A percentile compares a stretch with the other conserved stretches of the same genome.
Conservation (phyloP, 495 filamentous ascomycete species). For the Hypoxylon intermedium region DNA sequence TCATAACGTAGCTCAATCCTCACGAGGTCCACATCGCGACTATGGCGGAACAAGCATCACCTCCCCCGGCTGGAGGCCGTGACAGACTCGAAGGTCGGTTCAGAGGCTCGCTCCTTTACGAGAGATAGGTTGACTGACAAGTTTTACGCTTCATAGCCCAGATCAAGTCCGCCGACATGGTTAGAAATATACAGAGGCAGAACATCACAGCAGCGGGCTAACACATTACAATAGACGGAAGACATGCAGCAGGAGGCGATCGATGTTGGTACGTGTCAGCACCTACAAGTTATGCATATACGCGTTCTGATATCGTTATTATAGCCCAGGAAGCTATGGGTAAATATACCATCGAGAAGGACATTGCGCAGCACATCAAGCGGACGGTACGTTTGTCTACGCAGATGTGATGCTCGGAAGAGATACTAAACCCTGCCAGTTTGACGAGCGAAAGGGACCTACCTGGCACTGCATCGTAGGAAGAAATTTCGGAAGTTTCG, state of each 20-base stretch:
- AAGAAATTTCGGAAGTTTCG: slow-evolving; percentile 98
- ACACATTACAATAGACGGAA: slow-evolving; percentile 70
- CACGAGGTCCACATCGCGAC: neutral
- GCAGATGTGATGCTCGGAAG: neutral
- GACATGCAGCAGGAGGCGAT: slow-evolving; percentile 96
- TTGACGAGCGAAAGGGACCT: slow-evolving; percentile 87
- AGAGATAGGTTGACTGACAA: slow-evolving; percentile 22
- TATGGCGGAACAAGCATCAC: slow-evolving; percentile 42
- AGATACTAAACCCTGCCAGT: slow-evolving; percentile 56
- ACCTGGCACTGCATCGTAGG: slow-evolving; percentile 99
- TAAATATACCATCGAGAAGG: slow-evolving; percentile 95
- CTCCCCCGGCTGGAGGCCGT: slow-evolving; percentile 30
- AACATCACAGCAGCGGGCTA: slow-evolving; percentile 27
- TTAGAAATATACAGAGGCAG: slow-evolving; percentile 52
- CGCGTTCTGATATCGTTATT: slow-evolving; percentile 4
- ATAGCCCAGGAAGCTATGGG: slow-evolving; percentile 91
- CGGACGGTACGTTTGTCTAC: slow-evolving; percentile 70
- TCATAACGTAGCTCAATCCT: neutral
- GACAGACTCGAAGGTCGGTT: slow-evolving; percentile 45
- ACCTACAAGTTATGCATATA: neutral
- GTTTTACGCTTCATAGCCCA: slow-evolving; percentile 65
- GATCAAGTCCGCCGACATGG: slow-evolving; percentile 98
- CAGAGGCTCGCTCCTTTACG: neutral
- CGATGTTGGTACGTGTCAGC: slow-evolving; percentile 78
- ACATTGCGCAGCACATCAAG: slow-evolving; percentile 98